phyloP scores from a whole-genome alignment of 345 rosid genomes.

The Syzygium aqueum region DNA sequence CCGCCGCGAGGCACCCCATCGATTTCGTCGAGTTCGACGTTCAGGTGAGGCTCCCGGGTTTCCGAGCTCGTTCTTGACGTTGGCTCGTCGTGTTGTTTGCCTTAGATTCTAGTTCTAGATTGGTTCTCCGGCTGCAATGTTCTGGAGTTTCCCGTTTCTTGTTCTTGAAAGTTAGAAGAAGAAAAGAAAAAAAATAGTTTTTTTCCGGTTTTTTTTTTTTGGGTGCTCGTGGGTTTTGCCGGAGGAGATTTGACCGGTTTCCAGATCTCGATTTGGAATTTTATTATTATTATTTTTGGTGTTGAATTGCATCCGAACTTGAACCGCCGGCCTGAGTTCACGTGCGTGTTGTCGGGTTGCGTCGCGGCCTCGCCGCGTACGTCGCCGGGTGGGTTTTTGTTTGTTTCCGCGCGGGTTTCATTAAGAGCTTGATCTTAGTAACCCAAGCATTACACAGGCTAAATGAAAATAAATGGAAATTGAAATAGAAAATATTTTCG shows the following conservation, averaged over 20 bases:
- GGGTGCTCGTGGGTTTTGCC: neutral
- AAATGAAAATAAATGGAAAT: neutral
- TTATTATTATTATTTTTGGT: neutral
- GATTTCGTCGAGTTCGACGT: constrained; percentile 97
- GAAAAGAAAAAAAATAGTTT: neutral
- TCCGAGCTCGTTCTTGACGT: neutral
- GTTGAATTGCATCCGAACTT: neutral
- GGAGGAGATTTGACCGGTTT: neutral
- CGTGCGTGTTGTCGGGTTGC: neutral
- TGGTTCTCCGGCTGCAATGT: neutral
- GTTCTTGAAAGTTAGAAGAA: neutral
- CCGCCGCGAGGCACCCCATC: constrained; percentile 61
- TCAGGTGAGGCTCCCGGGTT: constrained; percentile 43
- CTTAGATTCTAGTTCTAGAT: neutral
- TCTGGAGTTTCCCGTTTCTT: neutral
- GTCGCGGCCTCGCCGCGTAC: neutral
- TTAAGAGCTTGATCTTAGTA: neutral
- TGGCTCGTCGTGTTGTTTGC: neutral
- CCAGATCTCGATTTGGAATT: neutral
- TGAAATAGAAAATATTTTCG: neutral
- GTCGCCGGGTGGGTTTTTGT: neutral
- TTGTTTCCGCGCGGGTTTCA: neutral
- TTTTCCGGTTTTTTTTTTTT: neutral
- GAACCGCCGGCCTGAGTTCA: neutral
- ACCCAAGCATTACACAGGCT: neutral